Evolutionary conservation across 306 rosid genomes (phyloP).

Genomic region (Macrotyloma uniflorum): DNA sequence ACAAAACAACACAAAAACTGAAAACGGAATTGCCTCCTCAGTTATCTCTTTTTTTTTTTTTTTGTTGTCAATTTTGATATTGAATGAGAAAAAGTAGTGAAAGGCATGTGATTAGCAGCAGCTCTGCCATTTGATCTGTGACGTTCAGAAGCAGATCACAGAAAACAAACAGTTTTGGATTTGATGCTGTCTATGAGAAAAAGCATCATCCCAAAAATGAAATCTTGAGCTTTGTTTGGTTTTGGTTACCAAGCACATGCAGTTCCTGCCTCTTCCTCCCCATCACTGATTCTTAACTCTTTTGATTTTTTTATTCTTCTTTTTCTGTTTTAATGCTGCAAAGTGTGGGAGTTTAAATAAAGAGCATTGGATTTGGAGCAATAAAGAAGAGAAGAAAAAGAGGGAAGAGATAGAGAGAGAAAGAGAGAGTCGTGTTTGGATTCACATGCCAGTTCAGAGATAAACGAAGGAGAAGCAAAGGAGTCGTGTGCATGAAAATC

Average conservation of each 20-base stretch:
- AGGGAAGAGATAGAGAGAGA: slow-evolving; percentile 31
- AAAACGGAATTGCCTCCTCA: slow-evolving; percentile 31
- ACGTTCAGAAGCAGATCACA: slow-evolving; percentile 37
- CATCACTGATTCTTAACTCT: slow-evolving; percentile 25
- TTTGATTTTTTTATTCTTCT: slow-evolving; percentile 3
- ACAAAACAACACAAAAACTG: background rate
- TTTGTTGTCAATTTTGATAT: slow-evolving; percentile 17
- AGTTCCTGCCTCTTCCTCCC: slow-evolving; percentile 33
- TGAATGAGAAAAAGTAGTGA: slow-evolving; percentile 37
- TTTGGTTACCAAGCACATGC: slow-evolving; percentile 36
- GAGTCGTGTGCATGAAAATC: slow-evolving; percentile 46
- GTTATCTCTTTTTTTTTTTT: slow-evolving; percentile 11
- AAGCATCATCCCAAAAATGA: slow-evolving; percentile 25
- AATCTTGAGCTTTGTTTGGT: slow-evolving; percentile 1
- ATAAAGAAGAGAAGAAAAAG: slow-evolving; percentile 39
- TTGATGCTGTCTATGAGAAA: slow-evolving; percentile 39
- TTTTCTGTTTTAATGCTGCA: slow-evolving; percentile 35
- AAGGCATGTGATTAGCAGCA: slow-evolving; percentile 55
- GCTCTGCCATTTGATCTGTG: slow-evolving; percentile 42
- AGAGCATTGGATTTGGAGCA: slow-evolving; percentile 38
- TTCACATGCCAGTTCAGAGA: slow-evolving; percentile 34
- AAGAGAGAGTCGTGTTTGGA: slow-evolving; percentile 39
- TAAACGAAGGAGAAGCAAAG: slow-evolving; percentile 32
- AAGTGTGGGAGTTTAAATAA: slow-evolving; percentile 43
- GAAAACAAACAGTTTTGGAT: slow-evolving; percentile 39